phyloP scores from a whole-genome alignment of 2,329 filamentous ascomycete species.

The Claviceps humidiphila region DNA sequence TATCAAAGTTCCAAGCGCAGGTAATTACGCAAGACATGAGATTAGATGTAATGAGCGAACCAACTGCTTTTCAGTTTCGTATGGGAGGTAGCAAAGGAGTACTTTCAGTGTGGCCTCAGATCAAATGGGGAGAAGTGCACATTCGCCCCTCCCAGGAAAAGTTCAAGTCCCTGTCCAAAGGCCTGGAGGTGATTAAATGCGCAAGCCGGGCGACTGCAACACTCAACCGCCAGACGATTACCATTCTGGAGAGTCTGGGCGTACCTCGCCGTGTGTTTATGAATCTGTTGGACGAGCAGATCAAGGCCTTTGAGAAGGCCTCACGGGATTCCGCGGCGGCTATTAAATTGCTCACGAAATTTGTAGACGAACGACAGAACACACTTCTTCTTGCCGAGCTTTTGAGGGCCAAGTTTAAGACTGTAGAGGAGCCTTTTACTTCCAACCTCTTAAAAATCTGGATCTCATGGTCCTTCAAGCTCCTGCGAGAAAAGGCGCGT shows the following conservation, averaged over 20 bases:
- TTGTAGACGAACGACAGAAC: conserved; percentile 74
- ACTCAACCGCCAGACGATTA: conserved; percentile 81
- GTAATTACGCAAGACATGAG: conserved; percentile 61
- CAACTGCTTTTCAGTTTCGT: conserved; percentile 84
- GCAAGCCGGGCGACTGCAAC: conserved; percentile 66
- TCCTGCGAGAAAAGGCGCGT: conserved; percentile 83
- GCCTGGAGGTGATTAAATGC: conserved; percentile 73
- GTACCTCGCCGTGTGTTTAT: conserved; percentile 56
- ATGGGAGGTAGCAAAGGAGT: conserved; percentile 89
- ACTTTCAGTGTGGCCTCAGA: conserved; percentile 59
- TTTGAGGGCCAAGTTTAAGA: conserved; percentile 69
- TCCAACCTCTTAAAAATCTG: conserved; percentile 69
- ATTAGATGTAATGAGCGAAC: conserved; percentile 42
- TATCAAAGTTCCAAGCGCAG: conserved; percentile 65
- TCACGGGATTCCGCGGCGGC: conserved; percentile 54
- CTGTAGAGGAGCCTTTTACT: conserved; percentile 62
- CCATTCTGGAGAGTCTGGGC: conserved; percentile 67
- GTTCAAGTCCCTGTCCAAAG: conserved; percentile 57
- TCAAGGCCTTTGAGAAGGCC: conserved; percentile 55
- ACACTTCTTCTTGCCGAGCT: conserved; percentile 64
- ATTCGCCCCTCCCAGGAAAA: conserved; percentile 81
- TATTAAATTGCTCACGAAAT: conserved; percentile 53
- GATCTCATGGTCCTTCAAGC: conserved; percentile 79
- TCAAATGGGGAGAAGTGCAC: conserved; percentile 54
- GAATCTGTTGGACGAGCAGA: conserved; percentile 51